A percentile compares a stretch with the other conserved stretches of the same genome.
Evolutionary conservation across 148 eudicot species (phyloP).

Genomic region (Heliosperma pusillum): DNA sequence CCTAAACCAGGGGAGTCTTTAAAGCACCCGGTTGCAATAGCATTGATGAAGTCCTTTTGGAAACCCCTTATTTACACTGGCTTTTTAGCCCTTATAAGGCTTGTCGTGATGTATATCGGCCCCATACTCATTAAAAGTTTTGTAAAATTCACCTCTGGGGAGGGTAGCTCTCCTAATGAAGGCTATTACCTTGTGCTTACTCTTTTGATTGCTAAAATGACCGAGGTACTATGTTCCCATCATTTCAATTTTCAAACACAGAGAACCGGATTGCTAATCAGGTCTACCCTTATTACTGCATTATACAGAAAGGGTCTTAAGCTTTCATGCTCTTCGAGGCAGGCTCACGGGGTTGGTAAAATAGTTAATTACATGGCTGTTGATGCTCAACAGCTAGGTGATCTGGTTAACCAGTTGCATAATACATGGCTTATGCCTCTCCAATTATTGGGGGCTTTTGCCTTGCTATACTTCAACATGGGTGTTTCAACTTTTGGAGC

Average conservation of each 20-base stretch:
- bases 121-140: conserved; percentile 71
- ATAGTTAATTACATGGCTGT: conserved; percentile 96
- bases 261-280: conserved; percentile 74
- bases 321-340: conserved; percentile 75
- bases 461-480: conserved; percentile 47
- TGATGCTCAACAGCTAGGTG: conserved; percentile 93
- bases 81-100: conserved; percentile 57
- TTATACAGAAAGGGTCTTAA: conserved; percentile 75
- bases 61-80: conserved; percentile 62
- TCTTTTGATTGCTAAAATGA: conserved; percentile 60
- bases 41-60: conserved; percentile 78
- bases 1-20: conserved; percentile 63
- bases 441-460: conserved; percentile 57
- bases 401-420: conserved; percentile 86
- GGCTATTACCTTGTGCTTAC: conserved; percentile 74
- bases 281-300: conserved; percentile 73
- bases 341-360: conserved; percentile 84
- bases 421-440: conserved; percentile 83
- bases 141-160: conserved; percentile 67
- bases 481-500: conserved; percentile 59
- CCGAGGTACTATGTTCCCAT: conserved; percentile 64
- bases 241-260: conserved; percentile 83
- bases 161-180: conserved; percentile 59
- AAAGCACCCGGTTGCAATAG: conserved; percentile 63
- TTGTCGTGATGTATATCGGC: conserved; percentile 76